Percentiles rank a stretch among this genome's conserved stretches.
Conservation (phyloP, 176 grass and related monocot species). For the Aegilops longissima region DNA sequence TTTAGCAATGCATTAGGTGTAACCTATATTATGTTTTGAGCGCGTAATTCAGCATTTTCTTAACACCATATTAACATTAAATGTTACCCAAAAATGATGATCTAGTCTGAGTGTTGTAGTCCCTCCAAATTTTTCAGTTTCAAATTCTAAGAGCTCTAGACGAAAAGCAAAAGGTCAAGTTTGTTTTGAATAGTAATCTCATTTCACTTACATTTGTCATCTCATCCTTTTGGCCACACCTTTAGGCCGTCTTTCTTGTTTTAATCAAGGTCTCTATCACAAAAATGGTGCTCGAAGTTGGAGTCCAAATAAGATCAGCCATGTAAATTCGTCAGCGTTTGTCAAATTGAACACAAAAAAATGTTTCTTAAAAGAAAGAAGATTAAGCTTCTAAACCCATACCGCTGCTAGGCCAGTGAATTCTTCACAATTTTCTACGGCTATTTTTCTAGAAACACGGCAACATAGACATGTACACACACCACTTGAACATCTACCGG, state of each 20-base stretch:
- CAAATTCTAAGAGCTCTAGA: background rate
- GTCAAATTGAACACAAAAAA: background rate
- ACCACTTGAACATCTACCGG: background rate
- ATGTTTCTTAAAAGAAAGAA: background rate
- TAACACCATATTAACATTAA: background rate
- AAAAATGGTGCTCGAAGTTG: constrained; percentile 10
- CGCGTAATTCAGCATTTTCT: background rate
- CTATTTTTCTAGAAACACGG: background rate
- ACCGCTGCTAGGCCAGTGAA: constrained; percentile 2
- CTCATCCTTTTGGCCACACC: background rate
- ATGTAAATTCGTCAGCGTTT: background rate
- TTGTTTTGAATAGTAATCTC: background rate
- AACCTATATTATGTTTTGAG: background rate
- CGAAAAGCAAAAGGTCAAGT: background rate
- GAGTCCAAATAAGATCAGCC: constrained; percentile 8
- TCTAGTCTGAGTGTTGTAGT: background rate
- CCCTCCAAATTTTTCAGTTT: background rate
- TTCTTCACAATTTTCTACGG: background rate
- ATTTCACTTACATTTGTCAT: background rate
- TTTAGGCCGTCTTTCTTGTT: background rate
- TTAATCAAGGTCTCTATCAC: constrained; percentile 3
- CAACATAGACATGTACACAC: background rate
- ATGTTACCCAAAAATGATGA: background rate
- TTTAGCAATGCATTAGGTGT: background rate
- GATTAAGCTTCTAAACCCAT: background rate